Evolutionary conservation across 192 early-diverging fungal genomes (phyloP).

Genomic region (Thoreauomyces humboldtii): DNA sequence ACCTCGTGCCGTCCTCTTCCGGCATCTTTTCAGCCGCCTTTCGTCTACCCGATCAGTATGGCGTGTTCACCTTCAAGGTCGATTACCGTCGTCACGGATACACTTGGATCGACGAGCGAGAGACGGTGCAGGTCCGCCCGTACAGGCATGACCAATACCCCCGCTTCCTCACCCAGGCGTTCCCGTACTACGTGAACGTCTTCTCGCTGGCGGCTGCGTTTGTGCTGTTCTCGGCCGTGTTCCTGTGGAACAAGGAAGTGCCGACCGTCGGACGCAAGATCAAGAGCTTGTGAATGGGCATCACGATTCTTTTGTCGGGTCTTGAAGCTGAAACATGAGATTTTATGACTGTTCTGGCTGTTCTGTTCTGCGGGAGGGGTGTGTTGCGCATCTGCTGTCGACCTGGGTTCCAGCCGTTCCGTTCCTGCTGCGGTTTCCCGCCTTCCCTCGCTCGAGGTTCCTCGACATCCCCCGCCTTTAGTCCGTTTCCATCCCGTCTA

Average conservation of each 20-base stretch:
- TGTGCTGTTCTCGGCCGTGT: constrained; percentile 75
- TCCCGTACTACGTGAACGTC: constrained; percentile 88
- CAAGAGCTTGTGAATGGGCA: constrained; percentile 1
- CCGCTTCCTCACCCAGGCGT: constrained; percentile 87
- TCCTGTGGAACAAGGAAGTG: constrained; percentile 64
- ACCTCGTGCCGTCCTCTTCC: constrained; percentile 46
- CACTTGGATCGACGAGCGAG: constrained; percentile 68
- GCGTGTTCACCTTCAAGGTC: constrained; percentile 94
- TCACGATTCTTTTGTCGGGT: too few species aligned
- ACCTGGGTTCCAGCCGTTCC: too few species aligned
- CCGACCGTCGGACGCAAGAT: constrained; percentile 14
- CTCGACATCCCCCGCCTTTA: too few species aligned
- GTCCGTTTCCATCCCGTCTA: too few species aligned
- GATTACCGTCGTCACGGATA: constrained; percentile 85
- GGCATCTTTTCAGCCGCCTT: constrained; percentile 49
- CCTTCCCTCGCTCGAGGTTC: too few species aligned
- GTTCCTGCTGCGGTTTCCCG: too few species aligned
- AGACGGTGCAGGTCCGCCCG: constrained; percentile 82
- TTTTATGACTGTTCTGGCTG: too few species aligned
- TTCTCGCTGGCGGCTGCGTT: constrained; percentile 84
- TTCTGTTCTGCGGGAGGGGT: too few species aligned
- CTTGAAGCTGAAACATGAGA: too few species aligned
- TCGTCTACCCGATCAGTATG: constrained; percentile 89
- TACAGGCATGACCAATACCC: constrained; percentile 96
- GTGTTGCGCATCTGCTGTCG: too few species aligned